phyloP scores from a whole-genome alignment of 1,139 yeast species.

The Kluyveromyces marxianus region DNA sequence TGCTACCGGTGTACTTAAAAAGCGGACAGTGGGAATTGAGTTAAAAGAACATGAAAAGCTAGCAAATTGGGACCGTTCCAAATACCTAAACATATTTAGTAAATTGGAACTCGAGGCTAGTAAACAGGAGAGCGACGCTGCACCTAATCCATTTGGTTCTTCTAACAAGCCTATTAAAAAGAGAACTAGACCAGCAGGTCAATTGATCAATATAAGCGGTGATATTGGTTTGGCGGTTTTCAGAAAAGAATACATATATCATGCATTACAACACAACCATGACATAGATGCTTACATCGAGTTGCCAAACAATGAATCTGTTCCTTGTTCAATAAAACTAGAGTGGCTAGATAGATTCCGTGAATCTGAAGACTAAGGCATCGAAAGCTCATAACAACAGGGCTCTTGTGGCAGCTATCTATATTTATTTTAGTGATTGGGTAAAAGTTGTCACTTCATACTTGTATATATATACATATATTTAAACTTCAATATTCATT shows the following conservation, averaged over 20 bases:
- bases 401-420: too few relatives aligned
- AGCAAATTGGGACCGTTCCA: constrained; percentile 11
- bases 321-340: constrained; percentile 1
- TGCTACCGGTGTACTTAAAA: constrained; percentile 75
- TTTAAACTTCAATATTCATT: too few relatives aligned
- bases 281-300: constrained; percentile 6
- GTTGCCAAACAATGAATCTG: constrained; percentile 1
- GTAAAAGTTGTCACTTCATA: too few relatives aligned
- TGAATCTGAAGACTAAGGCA: not conserved
- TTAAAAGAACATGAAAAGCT: constrained; percentile 30
- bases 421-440: not conserved
- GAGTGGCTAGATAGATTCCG: constrained; percentile 4
- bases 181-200: constrained; percentile 46
- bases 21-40: constrained; percentile 70
- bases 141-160: constrained; percentile 33
- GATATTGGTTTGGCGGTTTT: constrained; percentile 61
- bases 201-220: constrained; percentile 47
- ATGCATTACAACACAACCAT: constrained; percentile 12
- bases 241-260: constrained; percentile 32
- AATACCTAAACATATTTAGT: constrained; percentile 6
- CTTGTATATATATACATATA: too few relatives aligned
- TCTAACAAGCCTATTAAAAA: constrained; percentile 23
- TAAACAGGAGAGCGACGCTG: constrained; percentile 2
- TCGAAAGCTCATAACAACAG: not conserved
- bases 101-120: constrained; percentile 5